Base-by-base conservation (phyloP, 441 rosid species). In the Populus hybrid region DNA sequence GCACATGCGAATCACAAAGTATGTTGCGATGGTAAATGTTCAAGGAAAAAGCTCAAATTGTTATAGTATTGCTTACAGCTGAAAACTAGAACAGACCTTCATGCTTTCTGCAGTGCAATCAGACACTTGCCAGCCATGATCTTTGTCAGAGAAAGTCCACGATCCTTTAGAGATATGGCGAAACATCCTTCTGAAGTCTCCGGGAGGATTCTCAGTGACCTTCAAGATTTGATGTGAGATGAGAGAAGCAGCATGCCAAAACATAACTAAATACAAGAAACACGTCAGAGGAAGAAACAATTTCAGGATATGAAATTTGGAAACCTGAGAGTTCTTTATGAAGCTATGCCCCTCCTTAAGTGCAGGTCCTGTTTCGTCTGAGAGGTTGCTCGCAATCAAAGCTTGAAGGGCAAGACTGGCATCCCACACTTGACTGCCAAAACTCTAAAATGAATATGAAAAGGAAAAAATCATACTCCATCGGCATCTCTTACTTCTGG, bases 361-460 rank as follows among this genome's bases (percentile, higher is more conserved):
- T 21, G 71, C 66, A 3, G 82, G 69, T 72, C 78, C 88, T 26
- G 81, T 70, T 80, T 90, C 90, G 32, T 82, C 75, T 0, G 5
- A 68, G 11, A 86, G 78, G 66, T 90, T 75, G 50, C 80, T 79
- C 0, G 91, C 84, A 53, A 87, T 71, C 76, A 90, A 40, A 66
- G 87, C 90, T 73, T 89, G 90, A 73, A 87, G 81, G 23, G 78
- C 75, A 8, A 89, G 28, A 75, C 80, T 80, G 74, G 90, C 70
- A 70, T 90, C 94, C 94, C 94, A 90, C 10, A 63, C 70, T 79
- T 88, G 93, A 75, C 93, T 88, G 7, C 92, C 92, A 57, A 85
- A 85, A 40, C 84, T 82, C 89, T 87, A 79, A 67, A 71, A 72
- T 21, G 10, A 71, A 57, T 1, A 26, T 46, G 20, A 20, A 28